Conservation (phyloP, 257 asterid species). For the Penstemon davidsonii region DNA sequence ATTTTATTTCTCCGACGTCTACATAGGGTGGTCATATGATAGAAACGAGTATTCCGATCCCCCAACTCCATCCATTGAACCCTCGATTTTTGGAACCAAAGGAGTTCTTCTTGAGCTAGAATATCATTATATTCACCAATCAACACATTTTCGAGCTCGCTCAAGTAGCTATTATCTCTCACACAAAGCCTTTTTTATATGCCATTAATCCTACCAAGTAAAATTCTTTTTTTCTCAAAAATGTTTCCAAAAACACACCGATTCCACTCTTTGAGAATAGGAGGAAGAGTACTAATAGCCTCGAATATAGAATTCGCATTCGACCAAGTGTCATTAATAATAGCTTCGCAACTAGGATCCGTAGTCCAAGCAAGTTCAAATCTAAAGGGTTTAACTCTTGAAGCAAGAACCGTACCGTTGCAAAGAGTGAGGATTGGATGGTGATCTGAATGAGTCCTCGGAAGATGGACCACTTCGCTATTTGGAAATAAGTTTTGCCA, state of each 20-base stretch:
- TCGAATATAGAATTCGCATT: background rate
- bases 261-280: background rate
- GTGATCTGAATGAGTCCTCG: background rate
- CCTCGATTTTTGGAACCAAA: constrained; percentile 2
- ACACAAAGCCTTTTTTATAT: background rate
- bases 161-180: background rate
- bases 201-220: background rate
- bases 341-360: background rate
- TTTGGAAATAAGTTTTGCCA: too few relatives aligned
- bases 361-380: background rate
- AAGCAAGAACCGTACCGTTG: too few relatives aligned
- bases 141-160: background rate
- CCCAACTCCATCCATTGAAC: background rate
- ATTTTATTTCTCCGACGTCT: background rate
- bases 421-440: background rate
- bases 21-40: background rate
- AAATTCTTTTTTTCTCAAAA: background rate
- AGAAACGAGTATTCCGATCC: background rate
- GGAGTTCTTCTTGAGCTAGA: background rate
- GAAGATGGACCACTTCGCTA: too few relatives aligned
- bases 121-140: background rate
- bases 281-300: background rate
- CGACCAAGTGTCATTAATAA: background rate
- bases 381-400: background rate
- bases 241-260: background rate